These are phyloP conservation scores for Penicillium freii DNA, from an alignment of 2,329 filamentous ascomycete genomes.

Conservation along the genomic window DNA sequence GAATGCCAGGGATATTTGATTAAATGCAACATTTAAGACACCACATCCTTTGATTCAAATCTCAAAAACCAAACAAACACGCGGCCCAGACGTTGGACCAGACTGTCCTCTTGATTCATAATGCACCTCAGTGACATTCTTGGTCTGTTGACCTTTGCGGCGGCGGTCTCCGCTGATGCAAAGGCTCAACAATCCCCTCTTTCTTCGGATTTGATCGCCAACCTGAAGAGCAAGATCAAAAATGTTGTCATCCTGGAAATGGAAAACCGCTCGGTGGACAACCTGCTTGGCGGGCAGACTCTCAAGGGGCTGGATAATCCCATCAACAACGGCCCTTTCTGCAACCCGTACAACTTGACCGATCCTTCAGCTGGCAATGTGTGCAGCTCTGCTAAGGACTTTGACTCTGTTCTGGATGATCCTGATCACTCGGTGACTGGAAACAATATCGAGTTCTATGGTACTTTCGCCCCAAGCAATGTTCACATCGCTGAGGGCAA, in stretches of 20 bases:
- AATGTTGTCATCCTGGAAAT: slow-evolving; percentile 40
- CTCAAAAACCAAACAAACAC: neutral
- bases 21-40: neutral
- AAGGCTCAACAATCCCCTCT: slow-evolving; percentile 3
- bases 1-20: slow-evolving; percentile 5
- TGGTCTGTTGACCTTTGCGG: slow-evolving; percentile 27
- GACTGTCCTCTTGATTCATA: neutral
- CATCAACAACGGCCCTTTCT: slow-evolving; percentile 44
- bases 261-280: slow-evolving; percentile 49
- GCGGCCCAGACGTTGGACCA: neutral
- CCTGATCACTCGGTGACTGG: slow-evolving; percentile 45
- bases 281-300: slow-evolving; percentile 45
- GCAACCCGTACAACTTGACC: slow-evolving; percentile 43
- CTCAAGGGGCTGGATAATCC: slow-evolving; percentile 43
- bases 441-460: slow-evolving; percentile 48
- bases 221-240: slow-evolving; percentile 38
- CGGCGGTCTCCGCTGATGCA: slow-evolving; percentile 17
- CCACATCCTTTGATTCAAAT: neutral
- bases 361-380: slow-evolving; percentile 27
- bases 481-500: slow-evolving; percentile 34
- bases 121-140: slow-evolving; percentile 27
- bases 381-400: slow-evolving; percentile 40
- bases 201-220: slow-evolving; percentile 20
- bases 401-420: slow-evolving; percentile 44
- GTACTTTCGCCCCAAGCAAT: slow-evolving; percentile 42